phyloP scores from a whole-genome alignment of 495 filamentous ascomycete genomes.

The Chaetomium fimeti region DNA sequence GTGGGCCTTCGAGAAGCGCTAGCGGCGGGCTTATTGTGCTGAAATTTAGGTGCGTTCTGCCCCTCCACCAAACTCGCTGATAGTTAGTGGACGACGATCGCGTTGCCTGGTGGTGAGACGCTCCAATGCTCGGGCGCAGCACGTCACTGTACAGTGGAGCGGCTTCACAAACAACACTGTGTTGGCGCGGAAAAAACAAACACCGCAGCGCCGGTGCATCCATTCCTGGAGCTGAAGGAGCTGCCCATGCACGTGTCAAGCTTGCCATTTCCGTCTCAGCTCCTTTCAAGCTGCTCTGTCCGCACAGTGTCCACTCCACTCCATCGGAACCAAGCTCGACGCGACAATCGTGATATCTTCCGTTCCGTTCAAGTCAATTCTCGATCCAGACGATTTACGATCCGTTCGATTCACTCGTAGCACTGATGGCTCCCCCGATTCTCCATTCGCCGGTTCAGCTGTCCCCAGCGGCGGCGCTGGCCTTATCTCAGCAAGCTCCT shows the following conservation, averaged over 20 bases:
- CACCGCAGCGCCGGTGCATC: background rate
- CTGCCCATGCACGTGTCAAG: background rate
- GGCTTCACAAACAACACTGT: constrained; percentile 9
- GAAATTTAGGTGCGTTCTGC: background rate
- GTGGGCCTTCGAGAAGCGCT: background rate
- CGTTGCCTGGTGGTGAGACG: background rate
- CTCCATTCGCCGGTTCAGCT: constrained; percentile 51
- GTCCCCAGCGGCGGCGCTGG: constrained; percentile 55
- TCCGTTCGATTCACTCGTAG: background rate
- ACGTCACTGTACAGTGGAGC: constrained; percentile 25
- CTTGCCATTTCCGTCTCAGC: constrained; percentile 9
- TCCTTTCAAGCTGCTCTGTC: background rate
- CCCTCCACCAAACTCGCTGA: background rate
- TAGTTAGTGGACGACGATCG: background rate
- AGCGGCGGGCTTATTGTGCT: background rate
- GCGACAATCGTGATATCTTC: constrained; percentile 6
- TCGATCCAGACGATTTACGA: background rate
- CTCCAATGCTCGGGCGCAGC: constrained; percentile 11
- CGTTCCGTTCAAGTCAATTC: background rate
- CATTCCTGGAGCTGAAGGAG: background rate
- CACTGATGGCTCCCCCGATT: constrained; percentile 49
- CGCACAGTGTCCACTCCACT: constrained; percentile 9
- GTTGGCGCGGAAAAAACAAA: constrained; percentile 19
- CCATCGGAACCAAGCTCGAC: background rate
- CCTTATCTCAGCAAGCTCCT: constrained; percentile 76